Evolutionary conservation across 805 yeast genomes (phyloP), one percentile per base, ranked within the genome.

Genomic region (Kluyveromyces aestuarii): DNA sequence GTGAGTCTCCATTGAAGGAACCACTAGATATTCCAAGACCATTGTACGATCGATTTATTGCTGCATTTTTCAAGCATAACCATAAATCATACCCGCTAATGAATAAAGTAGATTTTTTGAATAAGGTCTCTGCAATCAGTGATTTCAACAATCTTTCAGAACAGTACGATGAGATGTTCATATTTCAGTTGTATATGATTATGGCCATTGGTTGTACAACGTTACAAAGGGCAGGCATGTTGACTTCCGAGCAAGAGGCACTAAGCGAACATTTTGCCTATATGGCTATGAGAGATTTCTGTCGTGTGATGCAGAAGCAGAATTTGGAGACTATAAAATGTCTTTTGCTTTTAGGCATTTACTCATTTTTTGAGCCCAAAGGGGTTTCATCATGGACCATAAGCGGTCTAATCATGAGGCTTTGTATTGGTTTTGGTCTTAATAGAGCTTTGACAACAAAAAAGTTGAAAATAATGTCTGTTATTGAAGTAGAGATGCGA

Each of bases 181-280:
- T 67, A 21, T 77, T 76, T 52, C 76, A 78, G 59, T 53, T 77
- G 10, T 72, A 71, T 56, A 73, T 79, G 76, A 71, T 76, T 2
- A 67, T 76, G 63, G 78, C 80, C 6, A 73, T 76, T 40, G 82
- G 82, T 1, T 75, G 79, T 48, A 73, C 79, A 9, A 71, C 79
- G 2, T 59, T 78, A 45, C 72, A 72, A 41, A 61, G 72, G 47
- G 71, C 72, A 3, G 71, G 70, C 3, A 58, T 64, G 51, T 51
- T 73, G 8, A 62, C 64, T 4, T 60, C 62, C 16, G 64, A 67
- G n/a, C 67, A 65, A 46, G 70, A 58, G 37, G 63, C 66, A 6
- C 55, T 72, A 41, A 69, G 73, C 39, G 72, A 68, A 40, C 70
- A 64, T 47, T 69, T 75, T 44, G 68, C 73, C 2, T 62, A 61